phyloP scores from a whole-genome alignment of 257 asterid genomes.

The Cinchona pubescens region DNA sequence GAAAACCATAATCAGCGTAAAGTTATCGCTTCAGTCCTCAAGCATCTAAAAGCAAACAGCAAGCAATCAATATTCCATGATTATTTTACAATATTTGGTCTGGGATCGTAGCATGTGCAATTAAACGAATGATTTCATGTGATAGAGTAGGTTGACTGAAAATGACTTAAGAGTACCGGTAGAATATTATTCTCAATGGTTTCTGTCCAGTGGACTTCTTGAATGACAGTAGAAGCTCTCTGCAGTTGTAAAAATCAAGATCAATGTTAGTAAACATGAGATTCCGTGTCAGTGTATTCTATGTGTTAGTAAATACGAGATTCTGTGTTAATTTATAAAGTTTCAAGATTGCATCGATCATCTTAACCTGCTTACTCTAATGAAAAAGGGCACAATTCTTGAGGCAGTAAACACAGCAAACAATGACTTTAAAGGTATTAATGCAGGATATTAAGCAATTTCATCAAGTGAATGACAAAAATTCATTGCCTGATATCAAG shows the following conservation, averaged over 20 bases:
- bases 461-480: not conserved
- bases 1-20: not conserved
- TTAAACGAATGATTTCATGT: not conserved
- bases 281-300: not conserved
- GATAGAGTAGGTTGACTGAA: not conserved
- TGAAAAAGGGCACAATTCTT: not conserved
- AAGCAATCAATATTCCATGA: not conserved
- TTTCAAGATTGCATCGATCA: not conserved
- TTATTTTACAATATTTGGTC: not conserved
- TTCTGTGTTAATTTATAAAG: too few species aligned
- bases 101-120: not conserved
- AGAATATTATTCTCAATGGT: constrained; percentile 34
- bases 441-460: not conserved
- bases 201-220: constrained; percentile 31
- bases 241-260: not conserved
- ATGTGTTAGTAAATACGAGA: too few species aligned
- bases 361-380: not conserved
- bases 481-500: not conserved
- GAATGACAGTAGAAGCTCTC: constrained; percentile 33
- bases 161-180: constrained; percentile 25
- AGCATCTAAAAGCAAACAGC: not conserved
- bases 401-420: not conserved
- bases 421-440: not conserved
- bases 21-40: too few species aligned
- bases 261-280: not conserved